A percentile compares a stretch with the other conserved stretches of the same genome.
Evolutionary conservation across 163 green algal species (phyloP).

Genomic region (Coccomyxa subellipsoidea): DNA sequence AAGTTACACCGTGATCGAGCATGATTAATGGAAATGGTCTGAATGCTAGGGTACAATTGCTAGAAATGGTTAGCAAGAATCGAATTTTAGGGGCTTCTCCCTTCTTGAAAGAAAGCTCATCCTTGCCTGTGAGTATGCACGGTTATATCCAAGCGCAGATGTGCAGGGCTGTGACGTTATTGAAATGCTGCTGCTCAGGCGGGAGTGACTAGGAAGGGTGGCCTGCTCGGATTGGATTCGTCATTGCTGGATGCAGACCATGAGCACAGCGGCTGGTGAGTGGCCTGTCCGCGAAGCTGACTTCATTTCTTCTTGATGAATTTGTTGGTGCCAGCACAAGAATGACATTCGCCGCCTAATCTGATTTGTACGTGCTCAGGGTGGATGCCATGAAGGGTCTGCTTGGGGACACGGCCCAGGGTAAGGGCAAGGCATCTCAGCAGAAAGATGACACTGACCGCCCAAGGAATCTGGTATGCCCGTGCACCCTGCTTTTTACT

Average conservation of each 20-base stretch:
- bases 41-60: too few relatives aligned
- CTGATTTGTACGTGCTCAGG: background rate
- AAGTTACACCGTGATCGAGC: background rate
- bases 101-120: too few relatives aligned
- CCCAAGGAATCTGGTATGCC: background rate
- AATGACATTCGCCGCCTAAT: too few relatives aligned
- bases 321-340: too few relatives aligned
- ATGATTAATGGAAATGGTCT: too few relatives aligned
- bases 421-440: background rate
- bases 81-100: too few relatives aligned
- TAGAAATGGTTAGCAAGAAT: too few relatives aligned
- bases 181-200: constrained; percentile 13
- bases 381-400: background rate
- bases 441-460: background rate
- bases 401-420: background rate
- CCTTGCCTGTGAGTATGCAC: too few relatives aligned
- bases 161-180: background rate
- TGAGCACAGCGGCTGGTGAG: constrained; percentile 20
- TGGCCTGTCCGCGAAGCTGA: too few relatives aligned
- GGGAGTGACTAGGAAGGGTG: constrained; percentile 17
- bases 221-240: constrained; percentile 18
- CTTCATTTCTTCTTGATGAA: too few relatives aligned
- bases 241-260: constrained; percentile 35
- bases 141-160: background rate
- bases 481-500: too few relatives aligned